Evolutionary conservation across 2,329 filamentous ascomycete genomes (phyloP).

Genomic region (Monosporascus sp.): DNA sequence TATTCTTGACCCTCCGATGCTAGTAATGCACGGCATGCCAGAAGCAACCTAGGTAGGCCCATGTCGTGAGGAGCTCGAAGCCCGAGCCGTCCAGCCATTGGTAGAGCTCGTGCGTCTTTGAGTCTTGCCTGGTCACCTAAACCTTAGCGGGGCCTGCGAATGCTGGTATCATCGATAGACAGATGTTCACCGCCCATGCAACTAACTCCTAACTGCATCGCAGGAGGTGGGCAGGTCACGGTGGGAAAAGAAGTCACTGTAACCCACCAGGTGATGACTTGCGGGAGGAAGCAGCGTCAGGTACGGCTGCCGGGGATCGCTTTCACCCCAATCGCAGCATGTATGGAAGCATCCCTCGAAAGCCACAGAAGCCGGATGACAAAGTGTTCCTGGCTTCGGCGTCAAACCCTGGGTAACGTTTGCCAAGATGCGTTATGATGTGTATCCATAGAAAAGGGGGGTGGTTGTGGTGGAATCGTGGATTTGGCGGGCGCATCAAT

Average conservation of each 20-base stretch:
- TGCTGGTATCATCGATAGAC: background rate
- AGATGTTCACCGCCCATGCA: background rate
- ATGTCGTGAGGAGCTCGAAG: background rate
- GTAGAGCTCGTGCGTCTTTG: background rate
- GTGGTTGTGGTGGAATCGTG: too few species aligned
- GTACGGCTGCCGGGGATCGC: background rate
- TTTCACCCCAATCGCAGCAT: too few species aligned
- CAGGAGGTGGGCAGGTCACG: background rate
- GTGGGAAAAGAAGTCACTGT: background rate
- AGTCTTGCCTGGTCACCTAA: too few species aligned
- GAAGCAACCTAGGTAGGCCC: background rate
- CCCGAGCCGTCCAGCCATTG: background rate
- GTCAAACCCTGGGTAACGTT: too few species aligned
- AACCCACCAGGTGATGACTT: background rate
- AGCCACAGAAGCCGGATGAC: too few species aligned
- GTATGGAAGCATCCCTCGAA: too few species aligned
- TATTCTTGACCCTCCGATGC: background rate
- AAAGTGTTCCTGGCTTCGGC: too few species aligned
- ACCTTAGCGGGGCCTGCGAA: too few species aligned
- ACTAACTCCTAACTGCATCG: background rate
- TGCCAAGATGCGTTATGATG: too few species aligned
- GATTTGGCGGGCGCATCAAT: too few species aligned
- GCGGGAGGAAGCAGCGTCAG: background rate
- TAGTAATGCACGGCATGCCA: background rate
- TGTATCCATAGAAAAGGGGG: too few species aligned